Conservation (phyloP, 768 basidiomycete genomes). For the Nidularia pulvinata region DNA sequence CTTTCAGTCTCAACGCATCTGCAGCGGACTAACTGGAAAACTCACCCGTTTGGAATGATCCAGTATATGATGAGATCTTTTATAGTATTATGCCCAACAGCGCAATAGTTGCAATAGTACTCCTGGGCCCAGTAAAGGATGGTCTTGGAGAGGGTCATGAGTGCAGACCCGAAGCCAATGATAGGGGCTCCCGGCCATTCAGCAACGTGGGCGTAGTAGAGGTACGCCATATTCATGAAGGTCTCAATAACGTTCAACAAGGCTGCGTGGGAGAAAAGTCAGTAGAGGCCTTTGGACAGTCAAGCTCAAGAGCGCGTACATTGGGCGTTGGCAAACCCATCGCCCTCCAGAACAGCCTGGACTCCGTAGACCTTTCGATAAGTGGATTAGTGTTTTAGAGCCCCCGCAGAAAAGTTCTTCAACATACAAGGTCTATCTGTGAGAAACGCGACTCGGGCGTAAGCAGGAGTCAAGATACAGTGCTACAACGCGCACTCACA, state of each 20-base stretch:
- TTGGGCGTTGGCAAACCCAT: slow-evolving; percentile 89
- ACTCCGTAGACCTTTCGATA: slow-evolving; percentile 67
- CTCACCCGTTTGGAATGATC: slow-evolving; percentile 82
- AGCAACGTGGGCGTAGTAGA: slow-evolving; percentile 71
- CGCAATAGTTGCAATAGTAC: slow-evolving; percentile 73
- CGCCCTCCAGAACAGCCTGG: slow-evolving; percentile 56
- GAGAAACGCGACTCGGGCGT: no score
- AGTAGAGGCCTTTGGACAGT: background rate
- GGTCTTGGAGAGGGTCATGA: slow-evolving; percentile 89
- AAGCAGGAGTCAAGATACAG: background rate
- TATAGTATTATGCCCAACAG: slow-evolving; percentile 71
- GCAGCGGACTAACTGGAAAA: background rate
- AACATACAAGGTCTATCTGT: no score
- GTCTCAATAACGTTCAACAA: slow-evolving; percentile 81
- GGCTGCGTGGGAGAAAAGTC: slow-evolving; percentile 39
- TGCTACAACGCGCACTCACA: slow-evolving; percentile 22
- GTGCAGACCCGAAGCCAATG: slow-evolving; percentile 68
- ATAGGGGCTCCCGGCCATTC: slow-evolving; percentile 67
- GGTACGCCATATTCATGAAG: slow-evolving; percentile 67
- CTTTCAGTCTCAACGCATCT: background rate
- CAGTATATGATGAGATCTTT: slow-evolving; percentile 56
- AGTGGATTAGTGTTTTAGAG: background rate
- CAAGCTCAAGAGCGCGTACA: slow-evolving; percentile 37
- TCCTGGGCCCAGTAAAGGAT: slow-evolving; percentile 82
- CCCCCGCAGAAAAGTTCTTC: no score